These are phyloP conservation scores for Xylariaceae sp. DNA, from an alignment of 2,329 filamentous ascomycete species.

Conservation along the genomic window DNA sequence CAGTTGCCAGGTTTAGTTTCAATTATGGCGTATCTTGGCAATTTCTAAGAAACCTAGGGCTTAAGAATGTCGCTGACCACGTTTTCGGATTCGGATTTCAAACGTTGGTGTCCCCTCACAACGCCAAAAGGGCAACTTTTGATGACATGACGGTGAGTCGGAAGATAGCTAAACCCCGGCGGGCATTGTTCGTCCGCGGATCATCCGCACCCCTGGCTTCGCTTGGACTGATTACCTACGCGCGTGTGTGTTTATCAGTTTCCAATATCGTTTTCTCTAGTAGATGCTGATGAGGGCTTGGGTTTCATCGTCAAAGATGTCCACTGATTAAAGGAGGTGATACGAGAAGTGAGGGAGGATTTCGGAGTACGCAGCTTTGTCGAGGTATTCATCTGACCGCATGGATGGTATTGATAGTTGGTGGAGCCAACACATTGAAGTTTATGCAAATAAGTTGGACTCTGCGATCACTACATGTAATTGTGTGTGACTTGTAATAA, in stretches of 20 bases:
- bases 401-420: background rate
- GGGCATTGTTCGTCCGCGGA: slow-evolving; percentile 10
- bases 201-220: background rate
- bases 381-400: too few species aligned
- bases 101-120: background rate
- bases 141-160: slow-evolving; percentile 20
- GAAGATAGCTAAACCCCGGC: slow-evolving; percentile 22
- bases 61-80: background rate
- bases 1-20: too few species aligned
- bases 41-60: too few species aligned
- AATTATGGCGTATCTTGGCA: too few species aligned
- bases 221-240: too few species aligned
- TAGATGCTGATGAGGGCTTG: too few species aligned
- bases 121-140: slow-evolving; percentile 1
- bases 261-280: too few species aligned
- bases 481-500: background rate
- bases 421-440: slow-evolving; percentile 8
- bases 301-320: too few species aligned
- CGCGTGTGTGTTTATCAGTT: too few species aligned
- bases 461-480: slow-evolving; percentile 1
- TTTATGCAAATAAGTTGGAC: slow-evolving; percentile 19
- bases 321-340: too few species aligned
- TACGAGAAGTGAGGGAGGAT: too few species aligned
- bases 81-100: slow-evolving; percentile 5
- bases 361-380: too few species aligned